Evolutionary conservation across 169 alveolate species (phyloP), one percentile per base, ranked within the genome.

Genomic region (Plasmodium falciparum): DNA sequence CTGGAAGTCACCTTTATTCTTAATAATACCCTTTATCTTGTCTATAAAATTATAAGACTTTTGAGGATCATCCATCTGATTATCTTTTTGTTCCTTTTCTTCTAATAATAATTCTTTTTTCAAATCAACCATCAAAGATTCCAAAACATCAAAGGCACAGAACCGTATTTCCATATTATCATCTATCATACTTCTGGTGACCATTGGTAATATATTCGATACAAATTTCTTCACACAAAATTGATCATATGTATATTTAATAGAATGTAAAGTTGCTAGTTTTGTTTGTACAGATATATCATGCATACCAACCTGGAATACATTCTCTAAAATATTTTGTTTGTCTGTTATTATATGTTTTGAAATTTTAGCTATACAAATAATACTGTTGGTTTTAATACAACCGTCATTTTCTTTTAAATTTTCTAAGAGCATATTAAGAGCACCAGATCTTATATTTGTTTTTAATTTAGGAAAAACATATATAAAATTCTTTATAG

Each of bases 311-410:
- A 74, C 39, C 43, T 54, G 47, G 91, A 88, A 93, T 33, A 93
- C 96, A 67, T 93, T 94, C n/a, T 94, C 94, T 5, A 93, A 69
- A 39, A 92, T 92, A 59, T 92, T 93, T n/a, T 83, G 91, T 56
- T 85, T 74, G 47, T 93, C 96, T 1, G 59, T 70, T 52, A 86
- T 88, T 24, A 93, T 67, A 71, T 89, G 88, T 5, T 94, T 93
- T 39, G 93, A 88, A 33, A 93, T 93, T 73, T 93, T 93, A 7
- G 96, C 95, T 26, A 93, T 73, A 71, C 96, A 93, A 20, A 93
- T 93, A 43, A 93, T 93, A n/a, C 94, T 43, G 71, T 93, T 93
- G 9, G 90, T 90, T 73, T 91, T 89, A 50, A 92, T 92, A 24
- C 94, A 92, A 45, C 89, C 92, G 63, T 93, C 95, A 15, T 59